Conservation (phyloP, 2,329 filamentous ascomycete genomes). For the Hymenoscyphus albidus region DNA sequence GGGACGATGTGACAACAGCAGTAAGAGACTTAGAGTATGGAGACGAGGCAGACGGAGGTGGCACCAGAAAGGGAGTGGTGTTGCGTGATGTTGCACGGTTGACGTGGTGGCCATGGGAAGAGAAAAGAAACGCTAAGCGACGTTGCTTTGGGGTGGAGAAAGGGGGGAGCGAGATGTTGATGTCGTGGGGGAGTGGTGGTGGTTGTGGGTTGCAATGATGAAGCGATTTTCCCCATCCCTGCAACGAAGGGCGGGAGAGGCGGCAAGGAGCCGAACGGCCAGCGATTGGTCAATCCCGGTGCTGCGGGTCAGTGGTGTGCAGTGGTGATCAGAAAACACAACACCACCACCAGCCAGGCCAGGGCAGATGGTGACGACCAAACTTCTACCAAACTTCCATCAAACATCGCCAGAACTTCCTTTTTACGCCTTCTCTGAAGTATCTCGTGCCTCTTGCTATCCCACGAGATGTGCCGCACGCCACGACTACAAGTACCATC, state of each 20-base stretch:
- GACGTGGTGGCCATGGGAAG: constrained; percentile 6
- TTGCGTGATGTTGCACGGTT: neutral
- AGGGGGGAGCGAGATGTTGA: neutral
- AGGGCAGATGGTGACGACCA: neutral
- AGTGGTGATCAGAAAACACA: neutral
- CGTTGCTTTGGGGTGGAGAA: neutral
- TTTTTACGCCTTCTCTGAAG: neutral
- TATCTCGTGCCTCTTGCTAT: neutral
- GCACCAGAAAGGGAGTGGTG: neutral
- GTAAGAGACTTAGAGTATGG: neutral
- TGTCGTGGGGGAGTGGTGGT: neutral
- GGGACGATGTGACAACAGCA: constrained; percentile 2
- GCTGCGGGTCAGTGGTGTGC: neutral
- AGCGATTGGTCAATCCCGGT: neutral
- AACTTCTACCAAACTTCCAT: neutral
- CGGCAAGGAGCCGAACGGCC: neutral
- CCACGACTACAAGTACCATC: neutral
- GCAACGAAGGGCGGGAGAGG: neutral
- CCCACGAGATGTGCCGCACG: neutral
- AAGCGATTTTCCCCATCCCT: neutral
- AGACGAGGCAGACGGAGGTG: constrained; percentile 6
- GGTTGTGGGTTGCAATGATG: neutral
- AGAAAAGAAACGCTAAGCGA: neutral
- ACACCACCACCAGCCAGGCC: neutral
- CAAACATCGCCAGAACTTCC: constrained; percentile 7